These are phyloP conservation scores for Hypomontagnella submonticulosa DNA, from an alignment of 495 filamentous ascomycete species.

Conservation along the genomic window DNA sequence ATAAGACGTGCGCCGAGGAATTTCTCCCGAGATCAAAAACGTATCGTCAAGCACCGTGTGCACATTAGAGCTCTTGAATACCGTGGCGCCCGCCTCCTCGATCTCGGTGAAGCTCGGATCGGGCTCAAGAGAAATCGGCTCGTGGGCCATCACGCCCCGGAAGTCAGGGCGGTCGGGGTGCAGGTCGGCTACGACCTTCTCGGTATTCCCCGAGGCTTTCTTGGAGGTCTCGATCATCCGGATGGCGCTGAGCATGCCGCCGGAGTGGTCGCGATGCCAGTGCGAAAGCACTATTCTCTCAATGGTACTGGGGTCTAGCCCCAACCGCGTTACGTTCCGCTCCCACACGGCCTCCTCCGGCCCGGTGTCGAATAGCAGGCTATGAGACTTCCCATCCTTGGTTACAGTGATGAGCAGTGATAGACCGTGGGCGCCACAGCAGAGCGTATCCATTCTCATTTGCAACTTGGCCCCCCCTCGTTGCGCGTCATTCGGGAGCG, in stretches of 20 bases:
- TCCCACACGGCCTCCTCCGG: conserved; percentile 68
- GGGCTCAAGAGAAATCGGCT: conserved; percentile 64
- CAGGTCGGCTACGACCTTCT: conserved; percentile 59
- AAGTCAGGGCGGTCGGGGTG: conserved; percentile 67
- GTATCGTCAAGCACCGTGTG: conserved; percentile 66
- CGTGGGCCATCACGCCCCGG: conserved; percentile 59
- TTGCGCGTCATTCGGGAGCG: conserved; percentile 17
- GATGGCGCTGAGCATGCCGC: conserved; percentile 53
- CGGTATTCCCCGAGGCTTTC: conserved; percentile 40
- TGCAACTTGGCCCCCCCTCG: conserved; percentile 60
- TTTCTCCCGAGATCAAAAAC: conserved; percentile 68
- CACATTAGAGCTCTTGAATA: conserved; percentile 56
- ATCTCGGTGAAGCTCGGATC: conserved; percentile 68
- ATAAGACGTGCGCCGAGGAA: conserved; percentile 65
- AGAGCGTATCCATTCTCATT: conserved; percentile 66
- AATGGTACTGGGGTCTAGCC: conserved; percentile 55
- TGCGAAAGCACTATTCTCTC: conserved; percentile 59
- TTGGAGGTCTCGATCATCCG: conserved; percentile 62
- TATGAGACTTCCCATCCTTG: conserved; percentile 60
- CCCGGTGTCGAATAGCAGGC: conserved; percentile 70
- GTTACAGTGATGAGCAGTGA: conserved; percentile 68
- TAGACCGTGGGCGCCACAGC: conserved; percentile 69
- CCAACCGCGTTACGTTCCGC: conserved; percentile 62
- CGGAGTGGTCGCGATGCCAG: conserved; percentile 74
- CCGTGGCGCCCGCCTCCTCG: conserved; percentile 55